Conservation (phyloP, 163 green algal species). For the Volvox carteri region DNA sequence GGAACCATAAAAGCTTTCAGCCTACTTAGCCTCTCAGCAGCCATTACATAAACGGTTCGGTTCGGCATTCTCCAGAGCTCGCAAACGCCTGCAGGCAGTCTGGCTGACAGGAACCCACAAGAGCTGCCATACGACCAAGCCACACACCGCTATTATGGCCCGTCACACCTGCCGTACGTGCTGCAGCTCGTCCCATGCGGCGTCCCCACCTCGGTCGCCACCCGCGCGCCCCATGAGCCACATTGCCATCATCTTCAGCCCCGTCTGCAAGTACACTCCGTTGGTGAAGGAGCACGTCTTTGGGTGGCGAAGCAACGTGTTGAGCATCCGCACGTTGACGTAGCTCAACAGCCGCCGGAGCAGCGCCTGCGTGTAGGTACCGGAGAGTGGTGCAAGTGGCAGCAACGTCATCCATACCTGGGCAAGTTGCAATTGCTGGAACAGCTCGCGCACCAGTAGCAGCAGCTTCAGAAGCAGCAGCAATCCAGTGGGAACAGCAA, state of each 20-base stretch:
- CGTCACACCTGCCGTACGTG: background rate
- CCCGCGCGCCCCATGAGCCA: background rate
- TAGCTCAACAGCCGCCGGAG: background rate
- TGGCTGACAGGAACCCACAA: no score
- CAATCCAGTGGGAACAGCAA: background rate
- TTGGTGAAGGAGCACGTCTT: background rate
- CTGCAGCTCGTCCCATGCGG: conserved; percentile 26
- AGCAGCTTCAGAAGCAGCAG: background rate
- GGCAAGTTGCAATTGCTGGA: background rate
- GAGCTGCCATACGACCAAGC: no score
- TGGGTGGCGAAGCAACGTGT: background rate
- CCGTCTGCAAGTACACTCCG: background rate
- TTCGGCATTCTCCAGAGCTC: no score
- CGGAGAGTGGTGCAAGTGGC: background rate
- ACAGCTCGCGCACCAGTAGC: background rate
- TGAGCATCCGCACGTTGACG: background rate
- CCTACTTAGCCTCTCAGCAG: no score
- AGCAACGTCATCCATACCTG: no score
- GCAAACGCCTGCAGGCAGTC: no score
- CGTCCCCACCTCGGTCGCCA: background rate
- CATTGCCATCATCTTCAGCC: background rate
- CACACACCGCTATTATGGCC: no score
- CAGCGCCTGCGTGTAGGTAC: background rate
- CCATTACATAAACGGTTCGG: no score
- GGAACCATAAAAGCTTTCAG: no score